Evolutionary conservation across 345 rosid species (phyloP).

Genomic region (Salix caprea): DNA sequence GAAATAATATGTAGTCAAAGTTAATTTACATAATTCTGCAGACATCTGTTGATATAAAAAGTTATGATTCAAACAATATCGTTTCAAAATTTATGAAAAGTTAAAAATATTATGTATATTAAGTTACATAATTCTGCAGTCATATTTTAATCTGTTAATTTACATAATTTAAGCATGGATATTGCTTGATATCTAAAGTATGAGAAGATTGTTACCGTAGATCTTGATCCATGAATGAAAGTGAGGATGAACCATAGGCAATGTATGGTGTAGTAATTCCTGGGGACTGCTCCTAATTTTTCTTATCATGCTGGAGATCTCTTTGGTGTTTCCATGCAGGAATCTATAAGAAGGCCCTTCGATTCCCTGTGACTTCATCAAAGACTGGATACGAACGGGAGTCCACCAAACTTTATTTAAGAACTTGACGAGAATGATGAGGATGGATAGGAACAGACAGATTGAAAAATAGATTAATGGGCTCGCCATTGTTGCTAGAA

Average conservation of each 20-base stretch:
- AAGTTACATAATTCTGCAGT: too few species aligned
- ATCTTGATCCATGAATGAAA: slow-evolving; percentile 11
- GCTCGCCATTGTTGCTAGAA: background rate
- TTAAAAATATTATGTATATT: too few species aligned
- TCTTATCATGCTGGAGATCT: background rate
- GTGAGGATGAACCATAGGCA: slow-evolving; percentile 3
- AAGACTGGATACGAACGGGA: background rate
- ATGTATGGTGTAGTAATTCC: slow-evolving; percentile 2
- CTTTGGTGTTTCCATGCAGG: slow-evolving; percentile 11
- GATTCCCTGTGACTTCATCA: slow-evolving; percentile 11
- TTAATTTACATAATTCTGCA: background rate
- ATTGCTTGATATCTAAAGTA: background rate
- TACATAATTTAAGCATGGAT: background rate
- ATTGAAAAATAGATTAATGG: background rate
- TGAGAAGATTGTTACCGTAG: slow-evolving; percentile 6
- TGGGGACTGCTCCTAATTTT: background rate
- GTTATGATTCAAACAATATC: background rate
- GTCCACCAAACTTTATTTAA: slow-evolving; percentile 6
- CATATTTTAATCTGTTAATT: too few species aligned
- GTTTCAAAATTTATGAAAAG: background rate
- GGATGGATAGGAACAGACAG: background rate
- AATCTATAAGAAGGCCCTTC: slow-evolving; percentile 16
- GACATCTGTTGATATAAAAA: background rate
- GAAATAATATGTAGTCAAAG: background rate
- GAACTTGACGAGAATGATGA: slow-evolving; percentile 1